A percentile compares a stretch with the other conserved stretches of the same genome.
Conservation (phyloP, 1,139 yeast species). For the Protomyces lactucae-debilis region DNA sequence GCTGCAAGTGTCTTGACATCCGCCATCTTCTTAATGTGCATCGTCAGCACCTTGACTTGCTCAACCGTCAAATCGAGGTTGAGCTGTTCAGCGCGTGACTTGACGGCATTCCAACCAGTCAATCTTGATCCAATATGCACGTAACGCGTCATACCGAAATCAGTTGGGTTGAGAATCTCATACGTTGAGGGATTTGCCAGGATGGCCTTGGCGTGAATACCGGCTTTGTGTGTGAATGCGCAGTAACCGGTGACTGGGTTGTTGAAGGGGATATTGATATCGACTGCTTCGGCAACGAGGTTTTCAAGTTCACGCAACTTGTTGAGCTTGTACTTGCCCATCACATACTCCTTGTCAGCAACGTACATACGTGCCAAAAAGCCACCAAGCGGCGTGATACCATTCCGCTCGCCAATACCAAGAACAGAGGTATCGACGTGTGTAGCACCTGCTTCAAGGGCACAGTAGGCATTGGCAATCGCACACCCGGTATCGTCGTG, state of each 20-base stretch:
- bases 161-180: conserved; percentile 90
- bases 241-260: conserved; percentile 99
- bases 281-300: conserved; percentile 94
- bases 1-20: conserved; percentile 91
- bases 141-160: conserved; percentile 90
- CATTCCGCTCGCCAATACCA: conserved; percentile 98
- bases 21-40: conserved; percentile 87
- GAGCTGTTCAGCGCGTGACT: conserved; percentile 95
- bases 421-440: conserved; percentile 91
- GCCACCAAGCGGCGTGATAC: conserved; percentile 96
- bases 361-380: conserved; percentile 99
- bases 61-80: conserved; percentile 84
- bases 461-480: conserved; percentile 96
- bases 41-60: conserved; percentile 91
- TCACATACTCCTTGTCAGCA: conserved; percentile 93
- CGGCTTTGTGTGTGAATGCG: conserved; percentile 99
- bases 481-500: conserved; percentile 99
- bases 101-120: conserved; percentile 99
- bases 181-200: conserved; percentile 97
- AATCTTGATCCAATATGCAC: conserved; percentile 93
- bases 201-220: conserved; percentile 98
- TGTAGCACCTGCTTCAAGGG: conserved; percentile 95
- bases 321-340: conserved; percentile 91
- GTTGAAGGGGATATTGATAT: conserved; percentile 94
- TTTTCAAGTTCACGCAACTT: conserved; percentile 93